These are phyloP conservation scores for Arthrobotrys sinensis DNA, from an alignment of 2,329 filamentous ascomycete genomes.

Conservation along the genomic window DNA sequence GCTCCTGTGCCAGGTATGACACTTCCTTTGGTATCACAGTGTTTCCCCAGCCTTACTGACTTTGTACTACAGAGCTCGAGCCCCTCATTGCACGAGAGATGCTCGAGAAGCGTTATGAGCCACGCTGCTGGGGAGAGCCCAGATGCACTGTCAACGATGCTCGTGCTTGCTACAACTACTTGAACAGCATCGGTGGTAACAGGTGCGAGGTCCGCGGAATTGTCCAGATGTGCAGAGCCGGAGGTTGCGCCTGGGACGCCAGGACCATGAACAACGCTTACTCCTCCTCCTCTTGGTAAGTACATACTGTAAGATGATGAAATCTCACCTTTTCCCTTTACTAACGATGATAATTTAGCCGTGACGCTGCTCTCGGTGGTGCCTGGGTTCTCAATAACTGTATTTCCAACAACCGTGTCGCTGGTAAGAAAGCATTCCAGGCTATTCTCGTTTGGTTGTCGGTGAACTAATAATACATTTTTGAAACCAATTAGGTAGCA, in stretches of 20 bases:
- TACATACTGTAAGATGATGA: neutral
- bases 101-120: constrained; percentile 42
- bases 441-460: neutral
- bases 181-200: constrained; percentile 44
- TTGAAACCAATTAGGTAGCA: constrained; percentile 18
- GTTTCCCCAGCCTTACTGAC: neutral
- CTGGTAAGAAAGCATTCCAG: constrained; percentile 12
- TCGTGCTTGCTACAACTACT: constrained; percentile 53
- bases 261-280: constrained; percentile 40
- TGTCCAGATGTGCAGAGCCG: constrained; percentile 43
- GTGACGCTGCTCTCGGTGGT: constrained; percentile 40
- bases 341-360: constrained; percentile 15
- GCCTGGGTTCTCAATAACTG: constrained; percentile 52
- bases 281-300: constrained; percentile 47
- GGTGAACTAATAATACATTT: constrained; percentile 1
- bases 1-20: constrained; percentile 41
- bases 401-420: constrained; percentile 19
- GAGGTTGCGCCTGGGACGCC: constrained; percentile 50
- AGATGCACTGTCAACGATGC: constrained; percentile 41
- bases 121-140: constrained; percentile 48
- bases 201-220: constrained; percentile 30
- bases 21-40: neutral
- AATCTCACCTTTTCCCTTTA: neutral
- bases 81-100: constrained; percentile 22
- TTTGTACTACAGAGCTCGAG: constrained; percentile 7